phyloP scores from a whole-genome alignment of 1,284 basidiomycete species.

The Chalciporus sp. region DNA sequence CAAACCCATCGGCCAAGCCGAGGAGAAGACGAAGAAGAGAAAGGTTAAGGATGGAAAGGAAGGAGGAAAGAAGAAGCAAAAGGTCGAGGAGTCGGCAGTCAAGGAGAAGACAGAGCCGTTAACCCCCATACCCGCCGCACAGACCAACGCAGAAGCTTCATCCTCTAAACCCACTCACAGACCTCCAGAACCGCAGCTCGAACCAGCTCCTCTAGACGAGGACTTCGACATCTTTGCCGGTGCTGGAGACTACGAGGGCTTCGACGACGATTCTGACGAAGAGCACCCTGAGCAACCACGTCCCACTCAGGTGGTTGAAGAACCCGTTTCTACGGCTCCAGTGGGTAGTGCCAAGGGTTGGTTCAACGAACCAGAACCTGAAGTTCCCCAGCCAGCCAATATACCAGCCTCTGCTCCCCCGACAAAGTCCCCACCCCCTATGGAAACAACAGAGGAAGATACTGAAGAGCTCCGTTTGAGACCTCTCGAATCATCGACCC shows the following conservation, averaged over 20 bases:
- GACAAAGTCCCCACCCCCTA: conserved; percentile 17
- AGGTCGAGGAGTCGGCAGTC: conserved; percentile 25
- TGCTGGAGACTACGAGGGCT: conserved; percentile 80
- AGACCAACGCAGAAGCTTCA: background rate
- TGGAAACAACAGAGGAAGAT: conserved; percentile 42
- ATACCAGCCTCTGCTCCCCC: conserved; percentile 9
- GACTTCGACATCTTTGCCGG: conserved; percentile 84
- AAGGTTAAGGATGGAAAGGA: conserved; percentile 45
- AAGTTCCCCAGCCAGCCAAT: background rate
- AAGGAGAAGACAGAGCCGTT: conserved; percentile 34
- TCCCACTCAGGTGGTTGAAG: background rate
- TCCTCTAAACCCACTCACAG: conserved; percentile 4
- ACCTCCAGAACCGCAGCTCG: conserved; percentile 15
- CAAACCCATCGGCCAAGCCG: conserved; percentile 50
- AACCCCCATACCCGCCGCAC: background rate
- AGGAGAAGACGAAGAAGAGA: conserved; percentile 59
- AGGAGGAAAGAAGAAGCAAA: conserved; percentile 51
- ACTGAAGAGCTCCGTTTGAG: conserved; percentile 55
- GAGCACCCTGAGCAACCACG: conserved; percentile 5
- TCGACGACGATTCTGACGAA: conserved; percentile 56
- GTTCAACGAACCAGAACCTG: conserved; percentile 25
- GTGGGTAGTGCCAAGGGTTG: conserved; percentile 15
- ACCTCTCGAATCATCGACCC: conserved; percentile 70
- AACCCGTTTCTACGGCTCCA: background rate
- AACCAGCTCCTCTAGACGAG: conserved; percentile 37